Percentiles rank a stretch among this genome's conserved stretches.
Conservation (phyloP, 1,284 basidiomycete species). For the Vanrija sp. region DNA sequence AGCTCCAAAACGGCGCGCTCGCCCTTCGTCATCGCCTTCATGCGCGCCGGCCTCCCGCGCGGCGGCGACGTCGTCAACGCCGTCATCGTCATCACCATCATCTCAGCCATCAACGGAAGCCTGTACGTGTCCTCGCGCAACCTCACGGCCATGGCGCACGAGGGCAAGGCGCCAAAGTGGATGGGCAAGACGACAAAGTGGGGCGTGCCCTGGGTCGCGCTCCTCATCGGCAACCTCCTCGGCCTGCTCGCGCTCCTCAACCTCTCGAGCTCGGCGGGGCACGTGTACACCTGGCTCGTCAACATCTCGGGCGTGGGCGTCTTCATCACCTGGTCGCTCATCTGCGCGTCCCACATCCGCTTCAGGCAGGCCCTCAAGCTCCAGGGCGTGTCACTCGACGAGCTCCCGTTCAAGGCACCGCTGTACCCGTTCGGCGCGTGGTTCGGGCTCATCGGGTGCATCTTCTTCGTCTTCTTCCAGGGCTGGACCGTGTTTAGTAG, state of each 20-base stretch:
- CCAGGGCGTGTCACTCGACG: constrained; percentile 41
- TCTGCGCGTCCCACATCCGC: constrained; percentile 31
- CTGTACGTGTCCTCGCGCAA: constrained; percentile 34
- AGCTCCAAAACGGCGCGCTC: background rate
- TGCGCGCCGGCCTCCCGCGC: background rate
- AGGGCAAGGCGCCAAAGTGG: constrained; percentile 57
- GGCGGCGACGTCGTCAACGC: constrained; percentile 41
- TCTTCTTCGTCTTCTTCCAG: constrained; percentile 8
- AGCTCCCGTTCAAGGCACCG: constrained; percentile 47
- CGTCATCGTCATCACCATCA: constrained; percentile 45
- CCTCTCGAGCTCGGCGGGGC: constrained; percentile 17
- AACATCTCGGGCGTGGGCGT: constrained; percentile 15
- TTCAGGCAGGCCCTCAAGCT: constrained; percentile 48
- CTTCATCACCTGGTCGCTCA: constrained; percentile 18
- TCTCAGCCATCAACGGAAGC: constrained; percentile 21
- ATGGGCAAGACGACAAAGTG: constrained; percentile 53
- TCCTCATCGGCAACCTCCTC: constrained; percentile 57
- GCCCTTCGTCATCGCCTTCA: constrained; percentile 31
- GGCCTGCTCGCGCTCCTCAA: constrained; percentile 44
- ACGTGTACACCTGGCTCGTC: constrained; percentile 19
- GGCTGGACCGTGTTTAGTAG: background rate
- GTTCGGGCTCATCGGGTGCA: constrained; percentile 2
- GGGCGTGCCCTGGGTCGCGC: constrained; percentile 56
- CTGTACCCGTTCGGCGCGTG: constrained; percentile 8
- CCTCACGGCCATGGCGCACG: constrained; percentile 49